phyloP scores from a whole-genome alignment of 345 rosid species.

The Citrus unshiu region DNA sequence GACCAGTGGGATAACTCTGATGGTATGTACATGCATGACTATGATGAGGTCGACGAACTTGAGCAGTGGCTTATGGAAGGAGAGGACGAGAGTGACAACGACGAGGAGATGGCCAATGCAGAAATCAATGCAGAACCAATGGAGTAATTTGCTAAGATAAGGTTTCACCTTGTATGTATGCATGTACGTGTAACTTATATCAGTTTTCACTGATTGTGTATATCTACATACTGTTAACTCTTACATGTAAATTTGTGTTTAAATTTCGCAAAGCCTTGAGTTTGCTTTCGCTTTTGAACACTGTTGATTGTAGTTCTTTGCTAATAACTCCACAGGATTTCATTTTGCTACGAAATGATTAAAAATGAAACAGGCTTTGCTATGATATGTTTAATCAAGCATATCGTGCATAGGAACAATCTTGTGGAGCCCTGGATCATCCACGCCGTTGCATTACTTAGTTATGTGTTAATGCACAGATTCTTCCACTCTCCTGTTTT shows the following conservation, averaged over 20 bases:
- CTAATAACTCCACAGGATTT: no score
- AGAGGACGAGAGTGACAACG: slow-evolving; percentile 24
- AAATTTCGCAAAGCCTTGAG: background rate
- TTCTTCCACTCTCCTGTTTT: no score
- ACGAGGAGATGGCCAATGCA: slow-evolving; percentile 38
- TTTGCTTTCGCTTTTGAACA: background rate
- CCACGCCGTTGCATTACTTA: no score
- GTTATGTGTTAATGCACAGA: no score
- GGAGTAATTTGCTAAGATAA: background rate
- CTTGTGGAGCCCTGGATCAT: no score
- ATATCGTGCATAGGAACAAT: no score
- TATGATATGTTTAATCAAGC: no score
- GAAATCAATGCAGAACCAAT: slow-evolving; percentile 15
- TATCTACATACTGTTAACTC: background rate
- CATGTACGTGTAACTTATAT: background rate
- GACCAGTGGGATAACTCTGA: slow-evolving; percentile 59
- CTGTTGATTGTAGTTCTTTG: no score
- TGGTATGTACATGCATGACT: slow-evolving; percentile 39
- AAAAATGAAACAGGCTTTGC: no score
- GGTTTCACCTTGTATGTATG: background rate
- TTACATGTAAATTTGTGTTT: background rate
- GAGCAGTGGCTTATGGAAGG: slow-evolving; percentile 51
- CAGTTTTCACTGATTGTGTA: background rate
- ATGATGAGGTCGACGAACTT: slow-evolving; percentile 51
- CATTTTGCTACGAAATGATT: no score